phyloP scores from a whole-genome alignment of 2,329 filamentous ascomycete species.

The Cadophora luteo-olivacea region DNA sequence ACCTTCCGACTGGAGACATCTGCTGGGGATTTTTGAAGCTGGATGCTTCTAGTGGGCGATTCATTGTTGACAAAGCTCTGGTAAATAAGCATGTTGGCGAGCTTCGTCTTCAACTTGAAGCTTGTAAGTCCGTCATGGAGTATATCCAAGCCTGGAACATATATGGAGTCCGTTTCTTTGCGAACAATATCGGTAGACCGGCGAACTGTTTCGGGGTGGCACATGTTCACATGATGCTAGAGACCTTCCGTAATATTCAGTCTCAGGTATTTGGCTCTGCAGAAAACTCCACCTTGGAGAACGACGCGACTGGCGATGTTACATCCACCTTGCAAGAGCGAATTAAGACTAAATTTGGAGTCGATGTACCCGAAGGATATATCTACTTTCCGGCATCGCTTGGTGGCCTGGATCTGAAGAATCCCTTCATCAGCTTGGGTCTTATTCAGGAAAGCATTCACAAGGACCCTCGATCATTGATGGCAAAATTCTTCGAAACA shows the following conservation, averaged over 20 bases:
- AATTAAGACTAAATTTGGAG: constrained; percentile 56
- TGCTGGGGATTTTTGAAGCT: constrained; percentile 64
- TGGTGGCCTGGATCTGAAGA: constrained; percentile 49
- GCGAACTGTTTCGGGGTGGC: constrained; percentile 58
- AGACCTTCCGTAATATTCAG: constrained; percentile 59
- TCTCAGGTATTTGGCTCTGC: constrained; percentile 52
- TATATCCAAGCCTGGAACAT: constrained; percentile 66
- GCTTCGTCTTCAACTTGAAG: constrained; percentile 59
- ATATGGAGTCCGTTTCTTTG: constrained; percentile 61
- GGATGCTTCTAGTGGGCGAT: constrained; percentile 52
- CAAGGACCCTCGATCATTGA: constrained; percentile 35
- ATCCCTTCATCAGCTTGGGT: constrained; percentile 47
- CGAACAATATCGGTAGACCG: constrained; percentile 60
- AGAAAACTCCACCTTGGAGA: constrained; percentile 11
- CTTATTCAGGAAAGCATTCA: constrained; percentile 35
- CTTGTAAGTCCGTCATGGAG: constrained; percentile 60
- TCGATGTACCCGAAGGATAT: constrained; percentile 48
- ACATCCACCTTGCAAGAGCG: constrained; percentile 54
- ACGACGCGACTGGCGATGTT: constrained; percentile 45
- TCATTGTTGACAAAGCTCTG: constrained; percentile 58
- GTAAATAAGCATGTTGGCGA: constrained; percentile 62
- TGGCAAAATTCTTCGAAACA: constrained; percentile 40
- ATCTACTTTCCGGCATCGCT: constrained; percentile 48
- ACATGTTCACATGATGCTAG: constrained; percentile 60
- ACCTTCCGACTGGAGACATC: constrained; percentile 59